Base-by-base conservation (phyloP, 2,329 filamentous ascomycete genomes). In the Xylariaceae sp. region DNA sequence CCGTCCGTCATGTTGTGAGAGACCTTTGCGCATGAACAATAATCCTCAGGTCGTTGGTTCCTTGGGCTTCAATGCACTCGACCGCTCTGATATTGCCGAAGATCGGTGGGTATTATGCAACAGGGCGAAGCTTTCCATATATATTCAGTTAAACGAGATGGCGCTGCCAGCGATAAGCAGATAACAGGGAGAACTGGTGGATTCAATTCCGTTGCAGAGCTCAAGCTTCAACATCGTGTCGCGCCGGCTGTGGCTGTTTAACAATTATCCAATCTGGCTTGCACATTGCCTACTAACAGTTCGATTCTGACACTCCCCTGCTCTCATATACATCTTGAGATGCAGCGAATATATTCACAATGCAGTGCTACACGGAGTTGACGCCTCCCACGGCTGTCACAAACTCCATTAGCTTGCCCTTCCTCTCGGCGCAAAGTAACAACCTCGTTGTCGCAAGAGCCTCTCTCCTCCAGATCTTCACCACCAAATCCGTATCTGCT, bases 291-390 rank as follows among this genome's bases (percentile, higher is more conserved):
- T 46, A 3, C 24, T 24, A 13, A 9, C 39, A 13, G n/a, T 20
- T 21, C 20, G 10, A 42, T 16, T 13, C 26, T 20, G 6, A 7
- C 13, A 10, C 15, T 26, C 9, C n/a, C 35, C 32, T 50, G 10
- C 48, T 18, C n/a, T 41, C 37, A 9, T 15, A 26, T 32, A 21
- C 36, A 9, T 35, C 37, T 40, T 67, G 66, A 68, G 53, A 70
- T 69, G 67, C 64, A 51, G 63, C 58, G 58, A 49, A 50, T 20
- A 50, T 35, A 37, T 47, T 51, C 62, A 67, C 54, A 55, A 97
- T 97, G 93, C 93, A 97, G 84, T 96, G 91, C 81, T 97, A 97
- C 77, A 92, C 91, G 69, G 94, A 99, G 81, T 81, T 99, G 72
- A 86, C 91, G 72, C 89, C 93, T 78, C 92, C 94, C 49, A 95